Conservation (phyloP, 768 basidiomycete genomes). For the Lactarius tabidus region DNA sequence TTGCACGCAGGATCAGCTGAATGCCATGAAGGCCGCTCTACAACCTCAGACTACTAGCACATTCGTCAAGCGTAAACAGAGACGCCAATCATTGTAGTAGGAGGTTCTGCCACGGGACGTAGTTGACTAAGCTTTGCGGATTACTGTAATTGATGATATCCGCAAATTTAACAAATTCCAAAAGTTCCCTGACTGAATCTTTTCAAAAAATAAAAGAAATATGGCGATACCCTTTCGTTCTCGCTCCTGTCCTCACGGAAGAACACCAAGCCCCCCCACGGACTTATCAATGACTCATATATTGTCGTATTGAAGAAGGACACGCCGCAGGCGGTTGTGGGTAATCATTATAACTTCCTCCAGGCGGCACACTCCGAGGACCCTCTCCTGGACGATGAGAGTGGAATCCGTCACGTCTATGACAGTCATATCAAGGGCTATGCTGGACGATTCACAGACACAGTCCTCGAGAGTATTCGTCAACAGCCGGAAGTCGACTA, state of each 20-base stretch:
- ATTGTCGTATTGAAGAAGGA: conserved; percentile 85
- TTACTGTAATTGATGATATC: too few relatives aligned
- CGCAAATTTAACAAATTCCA: too few relatives aligned
- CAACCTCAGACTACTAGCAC: conserved; percentile 4
- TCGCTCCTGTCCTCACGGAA: conserved; percentile 52
- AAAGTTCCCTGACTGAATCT: too few relatives aligned
- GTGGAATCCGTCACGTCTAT: conserved; percentile 73
- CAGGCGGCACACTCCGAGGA: conserved; percentile 54
- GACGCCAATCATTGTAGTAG: conserved; percentile 7
- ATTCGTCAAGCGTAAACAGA: conserved; percentile 7
- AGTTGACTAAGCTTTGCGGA: too few relatives aligned
- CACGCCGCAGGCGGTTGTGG: conserved; percentile 49
- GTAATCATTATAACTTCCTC: conserved; percentile 79
- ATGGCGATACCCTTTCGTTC: conserved; percentile 45
- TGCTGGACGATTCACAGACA: conserved; percentile 69
- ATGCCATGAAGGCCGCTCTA: background rate
- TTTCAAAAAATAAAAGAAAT: too few relatives aligned
- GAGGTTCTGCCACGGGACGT: conserved; percentile 1
- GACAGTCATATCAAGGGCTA: conserved; percentile 72
- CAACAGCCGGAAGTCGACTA: conserved; percentile 86
- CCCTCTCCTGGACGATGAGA: conserved; percentile 47
- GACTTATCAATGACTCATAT: conserved; percentile 85
- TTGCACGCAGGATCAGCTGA: conserved; percentile 7
- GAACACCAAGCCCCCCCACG: conserved; percentile 60
- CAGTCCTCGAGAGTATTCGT: conserved; percentile 71